Evolutionary conservation across 106 monocot species (phyloP).

Genomic region (Hemerocallis citrina): DNA sequence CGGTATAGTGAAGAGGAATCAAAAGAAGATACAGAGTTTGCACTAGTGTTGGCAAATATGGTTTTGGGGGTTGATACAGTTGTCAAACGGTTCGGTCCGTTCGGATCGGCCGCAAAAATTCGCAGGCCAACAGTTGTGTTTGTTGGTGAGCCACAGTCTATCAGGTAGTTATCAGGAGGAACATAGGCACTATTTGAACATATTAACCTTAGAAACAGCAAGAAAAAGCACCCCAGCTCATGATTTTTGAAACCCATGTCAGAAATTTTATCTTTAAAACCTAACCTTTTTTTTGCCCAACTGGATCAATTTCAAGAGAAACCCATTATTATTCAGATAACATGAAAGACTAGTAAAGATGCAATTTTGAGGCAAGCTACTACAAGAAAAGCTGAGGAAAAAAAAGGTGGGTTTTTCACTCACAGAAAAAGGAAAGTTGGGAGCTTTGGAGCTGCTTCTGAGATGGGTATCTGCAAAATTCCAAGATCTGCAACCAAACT

Average conservation of each 20-base stretch:
- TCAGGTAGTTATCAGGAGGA: slow-evolving; percentile 69
- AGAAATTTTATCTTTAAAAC: neutral
- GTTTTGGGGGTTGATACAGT: slow-evolving; percentile 21
- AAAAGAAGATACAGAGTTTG: slow-evolving; percentile 21
- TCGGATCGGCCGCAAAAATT: slow-evolving; percentile 38
- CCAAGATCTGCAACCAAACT: too few species aligned
- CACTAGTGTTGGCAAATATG: slow-evolving; percentile 25
- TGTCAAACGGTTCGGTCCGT: slow-evolving; percentile 13
- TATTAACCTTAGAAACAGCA: neutral
- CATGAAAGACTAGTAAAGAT: neutral
- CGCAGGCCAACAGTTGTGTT: slow-evolving; percentile 24
- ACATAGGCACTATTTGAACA: slow-evolving; percentile 17
- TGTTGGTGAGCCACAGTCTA: slow-evolving; percentile 61
- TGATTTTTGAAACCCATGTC: slow-evolving; percentile 4
- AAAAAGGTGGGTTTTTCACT: too few species aligned
- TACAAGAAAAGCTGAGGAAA: too few species aligned
- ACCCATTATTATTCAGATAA: neutral
- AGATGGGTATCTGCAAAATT: too few species aligned
- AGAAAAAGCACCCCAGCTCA: neutral
- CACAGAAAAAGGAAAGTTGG: too few species aligned
- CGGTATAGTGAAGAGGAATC: slow-evolving; percentile 26
- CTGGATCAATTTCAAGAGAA: neutral
- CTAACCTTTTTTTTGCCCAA: neutral
- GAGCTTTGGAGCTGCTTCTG: too few species aligned
- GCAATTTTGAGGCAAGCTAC: neutral